phyloP scores from a whole-genome alignment of 371 early-diverging fungal species.

The Mortierella sp. region DNA sequence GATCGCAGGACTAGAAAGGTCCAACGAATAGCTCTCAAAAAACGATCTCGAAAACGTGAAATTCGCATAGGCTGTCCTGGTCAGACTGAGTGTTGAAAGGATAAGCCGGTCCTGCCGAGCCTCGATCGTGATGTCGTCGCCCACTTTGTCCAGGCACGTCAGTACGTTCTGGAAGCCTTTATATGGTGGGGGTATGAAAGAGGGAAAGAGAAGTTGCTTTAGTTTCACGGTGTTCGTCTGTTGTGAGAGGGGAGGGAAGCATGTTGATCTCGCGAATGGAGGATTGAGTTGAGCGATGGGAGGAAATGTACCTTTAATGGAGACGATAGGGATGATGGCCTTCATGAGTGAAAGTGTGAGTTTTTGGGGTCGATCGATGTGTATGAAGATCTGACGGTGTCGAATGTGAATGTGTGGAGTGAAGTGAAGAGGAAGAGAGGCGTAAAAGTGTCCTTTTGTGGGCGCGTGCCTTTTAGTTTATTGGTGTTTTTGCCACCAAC shows the following conservation, averaged over 20 bases:
- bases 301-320: conserved; percentile 37
- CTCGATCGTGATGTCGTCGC: conserved; percentile 47
- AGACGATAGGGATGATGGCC: conserved; percentile 47
- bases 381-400: neutral
- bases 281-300: neutral
- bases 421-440: neutral
- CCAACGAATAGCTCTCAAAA: conserved; percentile 45
- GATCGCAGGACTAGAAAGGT: conserved; percentile 22
- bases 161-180: conserved; percentile 46
- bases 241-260: neutral
- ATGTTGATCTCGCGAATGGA: neutral
- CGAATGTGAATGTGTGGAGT: neutral
- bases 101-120: conserved; percentile 43
- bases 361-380: neutral
- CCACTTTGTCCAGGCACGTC: conserved; percentile 44
- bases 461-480: neutral
- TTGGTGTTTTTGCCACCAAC: conserved; percentile 8
- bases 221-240: neutral
- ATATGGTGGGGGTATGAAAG: neutral
- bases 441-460: neutral
- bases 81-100: conserved; percentile 47
- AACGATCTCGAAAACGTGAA: conserved; percentile 40
- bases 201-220: neutral
- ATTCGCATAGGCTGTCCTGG: conserved; percentile 41
- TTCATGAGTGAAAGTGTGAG: conserved; percentile 25